Evolutionary conservation across 192 early-diverging fungal species (phyloP).

Genomic region (Phlyctochytrium arcticum): DNA sequence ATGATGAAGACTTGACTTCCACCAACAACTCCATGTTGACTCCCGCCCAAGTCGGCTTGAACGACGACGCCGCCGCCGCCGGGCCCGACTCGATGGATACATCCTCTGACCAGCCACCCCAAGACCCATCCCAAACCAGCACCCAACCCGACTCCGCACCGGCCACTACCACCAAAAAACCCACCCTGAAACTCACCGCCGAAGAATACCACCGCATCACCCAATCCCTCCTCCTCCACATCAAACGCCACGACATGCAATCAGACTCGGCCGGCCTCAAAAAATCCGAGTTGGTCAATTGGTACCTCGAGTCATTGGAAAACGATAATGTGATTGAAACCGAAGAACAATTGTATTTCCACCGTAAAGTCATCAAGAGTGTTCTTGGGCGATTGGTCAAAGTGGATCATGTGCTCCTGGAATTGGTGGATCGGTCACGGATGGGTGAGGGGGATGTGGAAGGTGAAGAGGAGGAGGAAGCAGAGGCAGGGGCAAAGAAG

Average conservation of each 20-base stretch:
- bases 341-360: constrained; percentile 57
- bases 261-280: constrained; percentile 31
- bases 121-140: neutral
- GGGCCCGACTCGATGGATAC: neutral
- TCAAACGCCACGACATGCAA: constrained; percentile 15
- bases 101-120: neutral
- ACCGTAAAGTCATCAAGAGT: constrained; percentile 58
- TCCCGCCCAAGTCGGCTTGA: constrained; percentile 12
- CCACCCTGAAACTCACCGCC: constrained; percentile 33
- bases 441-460: constrained; percentile 10
- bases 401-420: constrained; percentile 37
- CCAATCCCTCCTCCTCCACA: constrained; percentile 34
- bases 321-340: constrained; percentile 56
- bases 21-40: constrained; percentile 34
- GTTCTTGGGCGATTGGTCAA: constrained; percentile 65
- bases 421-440: constrained; percentile 31
- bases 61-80: neutral
- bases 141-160: neutral
- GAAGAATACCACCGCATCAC: constrained; percentile 49
- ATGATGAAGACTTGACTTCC: constrained; percentile 55
- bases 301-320: constrained; percentile 62
- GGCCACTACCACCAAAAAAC: neutral
- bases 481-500: neutral
- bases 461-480: neutral
- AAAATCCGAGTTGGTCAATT: constrained; percentile 58